Evolutionary conservation across 164 flowering plant species (phyloP), one percentile per base, ranked within the genome.

Genomic region (Tetrastigma voinierianum): DNA sequence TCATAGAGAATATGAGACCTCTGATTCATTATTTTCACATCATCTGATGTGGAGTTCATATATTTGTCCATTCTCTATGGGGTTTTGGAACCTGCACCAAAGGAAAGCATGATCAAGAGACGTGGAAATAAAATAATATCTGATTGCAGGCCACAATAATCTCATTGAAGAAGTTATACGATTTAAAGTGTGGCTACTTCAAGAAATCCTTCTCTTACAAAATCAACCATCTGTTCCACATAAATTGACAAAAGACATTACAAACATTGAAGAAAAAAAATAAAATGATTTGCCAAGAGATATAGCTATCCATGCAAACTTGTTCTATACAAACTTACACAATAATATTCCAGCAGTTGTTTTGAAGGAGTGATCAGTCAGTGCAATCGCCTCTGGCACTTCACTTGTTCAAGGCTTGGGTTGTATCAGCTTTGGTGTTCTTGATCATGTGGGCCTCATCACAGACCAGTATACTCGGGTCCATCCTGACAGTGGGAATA

Each of bases 361-460:
- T 96, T 77, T 96, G 99, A 66, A 96, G 85, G 58, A 98, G 99
- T 57, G 99, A 96, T 61, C 98, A 59, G 99, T 96, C 66, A 96
- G 77, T 58, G 99, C 99, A 72, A 96, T 90, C 99, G 78, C 76
- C 98, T 85, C 81, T 93, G 99, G 80, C 93, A 89, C 74, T 80
- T 90, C 62, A 93, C 97, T 80, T 77, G 99, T 68, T 92, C 84
- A 96, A 81, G 21, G 98, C 96, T 68, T 89, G 90, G 21, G 98
- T 96, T 72, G 74, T 80, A 67, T 89, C 98, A 80, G 99, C 98
- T 73, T 71, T 81, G 11, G 90, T 89, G 73, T 96, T 96, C 82
- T 96, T 96, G 67, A 96, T 96, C 71, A 86, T 86, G 80, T 96
- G 99, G 18, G 99, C 99, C 78, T 96, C 99, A 74, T 96, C 99